phyloP scores from a whole-genome alignment of 169 alveolate genomes.

The Plasmodium knowlesi region DNA sequence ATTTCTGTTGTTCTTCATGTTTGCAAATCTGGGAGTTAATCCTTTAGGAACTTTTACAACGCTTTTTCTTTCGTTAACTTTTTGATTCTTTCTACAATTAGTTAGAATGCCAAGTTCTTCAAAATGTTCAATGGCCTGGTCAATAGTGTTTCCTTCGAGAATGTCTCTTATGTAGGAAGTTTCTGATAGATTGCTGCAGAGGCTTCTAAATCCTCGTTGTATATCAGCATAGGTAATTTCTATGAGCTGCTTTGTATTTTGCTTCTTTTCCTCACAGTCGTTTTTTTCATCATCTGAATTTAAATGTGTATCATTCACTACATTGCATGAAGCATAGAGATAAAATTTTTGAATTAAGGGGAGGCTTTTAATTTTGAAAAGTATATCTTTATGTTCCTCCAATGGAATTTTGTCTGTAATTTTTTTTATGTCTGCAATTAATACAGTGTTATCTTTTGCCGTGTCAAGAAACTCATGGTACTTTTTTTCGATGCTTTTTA shows the following conservation, averaged over 20 bases:
- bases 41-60: constrained; percentile 56
- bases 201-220: constrained; percentile 44
- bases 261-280: not conserved
- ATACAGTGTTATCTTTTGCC: constrained; percentile 23
- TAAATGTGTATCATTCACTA: constrained; percentile 51
- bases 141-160: constrained; percentile 63
- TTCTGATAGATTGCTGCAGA: constrained; percentile 55
- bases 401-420: constrained; percentile 61
- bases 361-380: constrained; percentile 45
- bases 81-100: constrained; percentile 67
- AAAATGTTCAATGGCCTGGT: constrained; percentile 64
- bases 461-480: constrained; percentile 8
- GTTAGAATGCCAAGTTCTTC: constrained; percentile 66
- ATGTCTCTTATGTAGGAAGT: constrained; percentile 50
- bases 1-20: constrained; percentile 41
- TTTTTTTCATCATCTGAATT: constrained; percentile 9
- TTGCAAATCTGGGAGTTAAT: constrained; percentile 71
- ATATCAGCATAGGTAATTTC: constrained; percentile 66
- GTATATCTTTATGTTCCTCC: constrained; percentile 69
- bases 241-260: constrained; percentile 21
- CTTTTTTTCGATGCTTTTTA: constrained; percentile 44
- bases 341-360: constrained; percentile 66
- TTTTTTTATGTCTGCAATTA: constrained; percentile 69
- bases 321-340: constrained; percentile 55
- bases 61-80: constrained; percentile 43